A percentile compares a stretch with the other conserved stretches of the same genome.
Evolutionary conservation across 495 filamentous ascomycete species (phyloP).

Genomic region (Xylaria palmicola): DNA sequence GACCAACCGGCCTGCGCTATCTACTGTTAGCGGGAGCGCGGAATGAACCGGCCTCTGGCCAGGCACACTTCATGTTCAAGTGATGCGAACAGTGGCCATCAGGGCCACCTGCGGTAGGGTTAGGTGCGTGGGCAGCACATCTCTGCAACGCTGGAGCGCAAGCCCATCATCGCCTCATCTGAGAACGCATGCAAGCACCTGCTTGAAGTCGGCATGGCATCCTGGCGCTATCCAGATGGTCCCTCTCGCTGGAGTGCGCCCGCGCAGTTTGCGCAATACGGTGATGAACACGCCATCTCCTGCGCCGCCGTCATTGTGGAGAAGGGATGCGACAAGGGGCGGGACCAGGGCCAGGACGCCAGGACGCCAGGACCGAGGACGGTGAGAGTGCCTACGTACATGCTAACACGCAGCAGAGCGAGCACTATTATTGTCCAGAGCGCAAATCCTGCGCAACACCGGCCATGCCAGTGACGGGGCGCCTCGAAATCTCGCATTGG

Average conservation of each 20-base stretch:
- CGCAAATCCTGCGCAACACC: slow-evolving; percentile 6
- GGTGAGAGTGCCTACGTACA: too few relatives aligned
- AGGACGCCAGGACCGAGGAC: too few relatives aligned
- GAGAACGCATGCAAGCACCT: too few relatives aligned
- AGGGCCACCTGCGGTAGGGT: too few relatives aligned
- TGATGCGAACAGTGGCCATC: background rate
- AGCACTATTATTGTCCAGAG: too few relatives aligned
- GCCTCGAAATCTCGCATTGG: background rate
- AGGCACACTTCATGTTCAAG: background rate
- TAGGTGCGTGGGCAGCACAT: background rate
- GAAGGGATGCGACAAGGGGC: slow-evolving; percentile 10
- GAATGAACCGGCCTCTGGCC: slow-evolving; percentile 28
- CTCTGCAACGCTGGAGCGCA: background rate
- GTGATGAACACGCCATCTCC: slow-evolving; percentile 15
- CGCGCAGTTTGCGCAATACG: slow-evolving; percentile 9
- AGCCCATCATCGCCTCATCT: background rate
- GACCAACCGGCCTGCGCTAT: slow-evolving; percentile 11
- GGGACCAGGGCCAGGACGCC: too few relatives aligned
- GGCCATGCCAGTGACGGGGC: background rate
- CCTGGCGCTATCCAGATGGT: background rate
- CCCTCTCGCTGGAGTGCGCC: background rate
- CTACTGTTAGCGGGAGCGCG: slow-evolving; percentile 14
- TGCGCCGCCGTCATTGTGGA: slow-evolving; percentile 18
- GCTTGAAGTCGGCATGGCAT: too few relatives aligned
- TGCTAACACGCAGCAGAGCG: too few relatives aligned